phyloP scores from a whole-genome alignment of 169 alveolate species.

The Besnoitia besnoiti region DNA sequence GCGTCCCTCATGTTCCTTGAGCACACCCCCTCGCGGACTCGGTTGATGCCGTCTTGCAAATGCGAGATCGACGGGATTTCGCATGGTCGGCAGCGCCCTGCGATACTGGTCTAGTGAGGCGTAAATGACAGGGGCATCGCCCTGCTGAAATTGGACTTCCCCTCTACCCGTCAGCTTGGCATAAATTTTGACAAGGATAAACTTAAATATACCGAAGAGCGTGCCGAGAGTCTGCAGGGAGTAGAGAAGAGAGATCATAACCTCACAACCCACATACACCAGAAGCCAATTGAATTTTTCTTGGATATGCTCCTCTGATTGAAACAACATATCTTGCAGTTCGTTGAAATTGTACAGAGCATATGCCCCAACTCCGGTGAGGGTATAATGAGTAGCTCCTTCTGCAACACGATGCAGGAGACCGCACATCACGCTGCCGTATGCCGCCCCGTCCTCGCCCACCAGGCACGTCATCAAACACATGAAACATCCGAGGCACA shows the following conservation, averaged over 20 bases:
- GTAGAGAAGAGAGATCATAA: conserved; percentile 43
- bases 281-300: conserved; percentile 29
- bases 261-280: conserved; percentile 49
- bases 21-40: background rate
- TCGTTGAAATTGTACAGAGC: conserved; percentile 16
- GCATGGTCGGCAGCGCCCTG: conserved; percentile 54
- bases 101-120: conserved; percentile 59
- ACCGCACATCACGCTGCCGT: conserved; percentile 57
- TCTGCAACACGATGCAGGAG: conserved; percentile 55
- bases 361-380: conserved; percentile 36
- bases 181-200: conserved; percentile 32
- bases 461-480: conserved; percentile 43
- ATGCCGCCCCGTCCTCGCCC: conserved; percentile 52
- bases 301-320: background rate
- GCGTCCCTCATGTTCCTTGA: background rate
- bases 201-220: conserved; percentile 53
- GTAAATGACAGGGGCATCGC: conserved; percentile 58
- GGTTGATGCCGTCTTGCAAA: background rate
- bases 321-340: background rate
- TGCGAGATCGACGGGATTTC: conserved; percentile 49
- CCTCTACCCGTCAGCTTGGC: conserved; percentile 54
- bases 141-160: conserved; percentile 52
- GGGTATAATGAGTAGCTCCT: conserved; percentile 41
- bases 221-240: conserved; percentile 66
- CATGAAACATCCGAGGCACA: conserved; percentile 37